Evolutionary conservation across 169 alveolate species (phyloP).

Genomic region (Cystoisospora suis): DNA sequence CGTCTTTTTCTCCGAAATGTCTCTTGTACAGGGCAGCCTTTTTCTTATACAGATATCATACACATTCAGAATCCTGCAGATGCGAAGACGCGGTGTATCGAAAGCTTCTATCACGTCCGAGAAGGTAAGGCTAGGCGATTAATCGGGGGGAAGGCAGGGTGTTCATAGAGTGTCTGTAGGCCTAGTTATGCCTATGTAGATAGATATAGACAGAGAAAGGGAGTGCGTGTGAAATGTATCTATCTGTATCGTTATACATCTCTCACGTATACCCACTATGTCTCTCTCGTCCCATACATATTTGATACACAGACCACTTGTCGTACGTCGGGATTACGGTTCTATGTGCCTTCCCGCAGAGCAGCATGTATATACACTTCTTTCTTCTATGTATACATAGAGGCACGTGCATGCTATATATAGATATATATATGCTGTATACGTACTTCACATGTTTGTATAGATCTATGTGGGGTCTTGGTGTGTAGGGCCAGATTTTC

Average conservation of each 20-base stretch:
- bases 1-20: neutral
- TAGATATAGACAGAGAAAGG: neutral
- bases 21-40: conserved; percentile 73
- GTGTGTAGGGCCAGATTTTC: too few species aligned
- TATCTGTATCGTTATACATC: too few species aligned
- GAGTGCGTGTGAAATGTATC: too few species aligned
- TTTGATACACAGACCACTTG: too few species aligned
- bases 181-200: neutral
- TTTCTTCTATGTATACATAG: too few species aligned
- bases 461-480: too few species aligned
- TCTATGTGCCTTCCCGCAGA: too few species aligned
- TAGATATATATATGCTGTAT: neutral
- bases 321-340: too few species aligned
- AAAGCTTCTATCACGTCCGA: conserved; percentile 43
- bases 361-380: too few species aligned
- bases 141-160: neutral
- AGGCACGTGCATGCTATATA: too few species aligned
- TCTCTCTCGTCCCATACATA: too few species aligned
- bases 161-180: neutral
- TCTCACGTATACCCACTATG: too few species aligned
- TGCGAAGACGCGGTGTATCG: conserved; percentile 41
- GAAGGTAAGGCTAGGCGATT: neutral
- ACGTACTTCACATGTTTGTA: neutral
- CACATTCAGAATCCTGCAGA: conserved; percentile 65
- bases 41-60: conserved; percentile 68